These are phyloP conservation scores for Oidiodendron maius DNA, from an alignment of 495 filamentous ascomycete species.

Conservation along the genomic window DNA sequence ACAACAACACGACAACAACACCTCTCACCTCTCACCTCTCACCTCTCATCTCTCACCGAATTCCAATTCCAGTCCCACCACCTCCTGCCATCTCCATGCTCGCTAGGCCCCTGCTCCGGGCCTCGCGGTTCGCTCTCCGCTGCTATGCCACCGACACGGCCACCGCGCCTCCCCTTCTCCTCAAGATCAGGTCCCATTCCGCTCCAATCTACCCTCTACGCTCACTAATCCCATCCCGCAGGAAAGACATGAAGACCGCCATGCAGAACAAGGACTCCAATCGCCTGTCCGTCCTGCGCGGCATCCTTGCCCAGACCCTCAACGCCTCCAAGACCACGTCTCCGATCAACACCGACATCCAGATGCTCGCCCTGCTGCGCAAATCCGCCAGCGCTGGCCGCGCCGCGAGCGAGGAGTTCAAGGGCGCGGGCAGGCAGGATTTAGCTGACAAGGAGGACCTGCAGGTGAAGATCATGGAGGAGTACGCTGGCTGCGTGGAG, in stretches of 20 bases:
- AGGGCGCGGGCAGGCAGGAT: slow-evolving; percentile 43
- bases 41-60: too few species aligned
- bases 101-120: slow-evolving; percentile 10
- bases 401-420: slow-evolving; percentile 42
- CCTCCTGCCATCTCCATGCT: too few species aligned
- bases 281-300: slow-evolving; percentile 46
- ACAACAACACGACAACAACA: too few species aligned
- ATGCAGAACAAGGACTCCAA: slow-evolving; percentile 53
- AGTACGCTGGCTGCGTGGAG: slow-evolving; percentile 43
- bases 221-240: slow-evolving; percentile 19
- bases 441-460: slow-evolving; percentile 47
- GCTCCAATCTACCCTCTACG: slow-evolving; percentile 1
- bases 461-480: slow-evolving; percentile 39
- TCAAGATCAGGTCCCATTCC: slow-evolving; percentile 27
- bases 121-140: slow-evolving; percentile 11
- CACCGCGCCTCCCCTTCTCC: slow-evolving; percentile 26
- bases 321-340: slow-evolving; percentile 52
- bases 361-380: slow-evolving; percentile 47
- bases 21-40: too few species aligned
- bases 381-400: slow-evolving; percentile 32
- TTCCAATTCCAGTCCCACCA: background rate
- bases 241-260: slow-evolving; percentile 52
- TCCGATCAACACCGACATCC: slow-evolving; percentile 49
- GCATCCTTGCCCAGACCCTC: slow-evolving; percentile 43
- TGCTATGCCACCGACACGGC: slow-evolving; percentile 19